Conservation (phyloP, 345 rosid species). For the Corchorus olitorius region DNA sequence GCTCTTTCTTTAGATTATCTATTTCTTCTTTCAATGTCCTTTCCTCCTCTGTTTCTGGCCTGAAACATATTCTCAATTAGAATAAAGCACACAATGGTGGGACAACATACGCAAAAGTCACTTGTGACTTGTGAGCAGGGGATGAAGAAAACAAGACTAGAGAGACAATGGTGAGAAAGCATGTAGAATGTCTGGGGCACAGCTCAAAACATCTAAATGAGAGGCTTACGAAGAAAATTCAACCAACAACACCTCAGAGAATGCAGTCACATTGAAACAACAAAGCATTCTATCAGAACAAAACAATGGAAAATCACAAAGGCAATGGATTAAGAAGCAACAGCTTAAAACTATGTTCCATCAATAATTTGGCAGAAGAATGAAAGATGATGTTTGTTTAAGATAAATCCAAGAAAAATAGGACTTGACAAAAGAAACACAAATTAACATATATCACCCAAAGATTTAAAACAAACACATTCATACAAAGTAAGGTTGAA, state of each 20-base stretch:
- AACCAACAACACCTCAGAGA: neutral
- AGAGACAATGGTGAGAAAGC: neutral
- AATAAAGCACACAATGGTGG: neutral
- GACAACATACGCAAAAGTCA: neutral
- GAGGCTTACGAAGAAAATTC: neutral
- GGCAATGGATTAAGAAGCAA: neutral
- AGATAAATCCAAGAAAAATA: neutral
- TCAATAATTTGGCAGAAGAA: neutral
- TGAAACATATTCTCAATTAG: slow-evolving; percentile 36
- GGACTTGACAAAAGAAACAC: neutral
- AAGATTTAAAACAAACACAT: neutral
- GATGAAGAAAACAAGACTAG: neutral
- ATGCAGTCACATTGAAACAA: neutral
- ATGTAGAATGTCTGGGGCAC: neutral
- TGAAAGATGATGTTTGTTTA: neutral
- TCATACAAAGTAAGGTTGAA: neutral
- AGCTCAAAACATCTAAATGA: neutral
- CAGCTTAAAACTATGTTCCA: neutral
- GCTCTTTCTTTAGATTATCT: slow-evolving; percentile 51
- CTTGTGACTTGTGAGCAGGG: neutral
- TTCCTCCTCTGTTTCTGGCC: slow-evolving; percentile 90
- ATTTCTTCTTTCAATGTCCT: slow-evolving; percentile 68
- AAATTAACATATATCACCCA: neutral
- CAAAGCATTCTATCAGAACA: neutral
- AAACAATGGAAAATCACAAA: slow-evolving; percentile 8